Evolutionary conservation across 768 basidiomycete species (phyloP).

Genomic region (Cytidiella melzeri): DNA sequence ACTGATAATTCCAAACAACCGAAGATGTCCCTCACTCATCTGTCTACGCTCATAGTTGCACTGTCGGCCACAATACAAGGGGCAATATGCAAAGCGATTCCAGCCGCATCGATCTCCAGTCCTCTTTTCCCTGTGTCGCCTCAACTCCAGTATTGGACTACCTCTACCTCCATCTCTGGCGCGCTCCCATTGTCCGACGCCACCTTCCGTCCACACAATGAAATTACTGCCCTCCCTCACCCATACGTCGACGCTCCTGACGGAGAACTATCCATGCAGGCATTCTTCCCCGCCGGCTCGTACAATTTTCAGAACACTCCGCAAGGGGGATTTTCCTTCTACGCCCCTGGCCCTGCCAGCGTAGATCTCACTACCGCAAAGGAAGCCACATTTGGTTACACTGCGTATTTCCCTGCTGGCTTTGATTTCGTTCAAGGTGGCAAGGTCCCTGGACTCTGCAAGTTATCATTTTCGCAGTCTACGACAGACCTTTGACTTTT

Average conservation of each 20-base stretch:
- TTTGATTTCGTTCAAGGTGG: conserved; percentile 66
- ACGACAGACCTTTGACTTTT: conserved; percentile 1
- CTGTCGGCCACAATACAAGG: neutral
- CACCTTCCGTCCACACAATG: conserved; percentile 21
- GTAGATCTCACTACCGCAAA: conserved; percentile 55
- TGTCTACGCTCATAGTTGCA: neutral
- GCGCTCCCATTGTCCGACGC: conserved; percentile 22
- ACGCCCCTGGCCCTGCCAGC: conserved; percentile 49
- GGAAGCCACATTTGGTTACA: conserved; percentile 58
- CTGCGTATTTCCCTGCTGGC: conserved; percentile 54
- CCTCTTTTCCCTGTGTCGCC: conserved; percentile 20
- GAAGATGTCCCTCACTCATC: neutral
- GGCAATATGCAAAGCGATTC: neutral
- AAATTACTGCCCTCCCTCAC: conserved; percentile 19
- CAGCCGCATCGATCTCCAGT: conserved; percentile 3
- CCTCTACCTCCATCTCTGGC: conserved; percentile 12
- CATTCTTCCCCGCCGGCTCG: conserved; percentile 38
- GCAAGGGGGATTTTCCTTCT: conserved; percentile 65
- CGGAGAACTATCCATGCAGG: conserved; percentile 20
- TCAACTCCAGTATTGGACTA: conserved; percentile 21
- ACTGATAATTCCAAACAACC: neutral
- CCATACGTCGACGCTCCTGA: conserved; percentile 21
- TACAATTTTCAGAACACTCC: conserved; percentile 42
- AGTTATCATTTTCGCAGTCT: too few relatives aligned
- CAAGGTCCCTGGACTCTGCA: conserved; percentile 69